Evolutionary conservation across 192 early-diverging fungal species (phyloP), one percentile per base, ranked within the genome.

Genomic region (Coemansia sp.): DNA sequence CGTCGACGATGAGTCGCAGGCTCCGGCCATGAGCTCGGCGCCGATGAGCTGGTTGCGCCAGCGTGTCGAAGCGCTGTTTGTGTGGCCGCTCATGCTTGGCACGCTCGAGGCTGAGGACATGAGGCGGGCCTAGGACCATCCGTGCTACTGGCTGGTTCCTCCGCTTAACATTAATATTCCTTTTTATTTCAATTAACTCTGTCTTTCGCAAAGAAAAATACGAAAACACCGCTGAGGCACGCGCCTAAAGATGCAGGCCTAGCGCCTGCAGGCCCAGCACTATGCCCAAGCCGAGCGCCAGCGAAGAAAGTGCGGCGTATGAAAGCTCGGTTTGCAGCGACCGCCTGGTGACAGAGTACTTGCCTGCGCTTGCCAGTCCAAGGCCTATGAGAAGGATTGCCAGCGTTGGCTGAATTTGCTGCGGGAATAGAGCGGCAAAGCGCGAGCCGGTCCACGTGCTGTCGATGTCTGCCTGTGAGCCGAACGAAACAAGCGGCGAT

Each of bases 51-150:
- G 58, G 64, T 60, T 75, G 18, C 64, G 72, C 45, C 65, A 68
- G 53, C 64, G 72, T 33, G 53, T 64, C 30, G 72, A 75, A 50
- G 33, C 66, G 20, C 53, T 75, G 33, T 68, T 67, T 37, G 68
- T 75, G 18, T 75, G 72, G 72, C 66, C 72, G 11, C 42, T 75
- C 43, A 64, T 67, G 72, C 52, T 64, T 2, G 72, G 72, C 17
- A 68, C 72, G 5, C 46, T 75, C 22, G 72, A 75, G 14, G 10
- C 35, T 19, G 46, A 26, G 20, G 22, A 11, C 30, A 32, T 32
- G 30, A 5, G 30, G 6, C 5, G 30, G n/a, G n/a, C n/a, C n/a
- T n/a, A n/a, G n/a, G n/a, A n/a, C n/a, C n/a, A n/a, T n/a, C n/a
- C n/a, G n/a, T n/a, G n/a, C n/a, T n/a, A n/a, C n/a, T n/a, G n/a